Evolutionary conservation across 1,284 basidiomycete species (phyloP).

Genomic region (Phellinidium pouzarii): DNA sequence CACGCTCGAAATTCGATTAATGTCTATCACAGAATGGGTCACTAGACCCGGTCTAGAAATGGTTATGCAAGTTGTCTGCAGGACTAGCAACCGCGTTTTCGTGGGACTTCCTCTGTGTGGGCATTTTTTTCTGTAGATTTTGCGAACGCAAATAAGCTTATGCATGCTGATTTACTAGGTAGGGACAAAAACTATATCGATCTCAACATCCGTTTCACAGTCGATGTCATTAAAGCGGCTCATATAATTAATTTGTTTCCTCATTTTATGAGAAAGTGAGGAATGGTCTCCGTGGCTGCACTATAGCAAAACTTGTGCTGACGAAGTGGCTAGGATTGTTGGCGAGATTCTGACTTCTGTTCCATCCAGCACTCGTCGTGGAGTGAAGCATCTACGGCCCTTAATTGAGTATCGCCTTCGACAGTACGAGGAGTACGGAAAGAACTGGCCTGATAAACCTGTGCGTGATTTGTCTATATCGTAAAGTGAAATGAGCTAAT

Average conservation of each 20-base stretch:
- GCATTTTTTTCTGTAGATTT: slow-evolving; percentile 1
- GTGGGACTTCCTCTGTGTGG: slow-evolving; percentile 36
- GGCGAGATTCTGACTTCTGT: slow-evolving; percentile 17
- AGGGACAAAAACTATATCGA: slow-evolving; percentile 11
- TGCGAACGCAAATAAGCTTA: background rate
- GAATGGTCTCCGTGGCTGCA: background rate
- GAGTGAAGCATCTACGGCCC: slow-evolving; percentile 21
- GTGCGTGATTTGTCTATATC: slow-evolving; percentile 20
- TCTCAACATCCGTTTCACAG: slow-evolving; percentile 1
- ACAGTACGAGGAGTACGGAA: slow-evolving; percentile 21
- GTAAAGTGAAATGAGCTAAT: background rate
- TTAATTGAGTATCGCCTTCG: slow-evolving; percentile 23
- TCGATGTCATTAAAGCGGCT: slow-evolving; percentile 6
- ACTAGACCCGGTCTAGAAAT: slow-evolving; percentile 20
- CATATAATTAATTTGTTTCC: slow-evolving; percentile 12
- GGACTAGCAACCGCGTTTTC: slow-evolving; percentile 32
- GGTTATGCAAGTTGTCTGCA: slow-evolving; percentile 26
- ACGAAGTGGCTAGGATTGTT: slow-evolving; percentile 18
- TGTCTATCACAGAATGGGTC: slow-evolving; percentile 29
- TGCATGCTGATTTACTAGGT: background rate
- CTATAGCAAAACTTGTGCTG: background rate
- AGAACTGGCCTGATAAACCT: slow-evolving; percentile 24
- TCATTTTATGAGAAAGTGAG: slow-evolving; percentile 4
- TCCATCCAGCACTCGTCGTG: slow-evolving; percentile 12
- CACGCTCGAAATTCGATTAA: background rate